phyloP scores from a whole-genome alignment of 805 yeast genomes.

The Candida multigemmis region DNA sequence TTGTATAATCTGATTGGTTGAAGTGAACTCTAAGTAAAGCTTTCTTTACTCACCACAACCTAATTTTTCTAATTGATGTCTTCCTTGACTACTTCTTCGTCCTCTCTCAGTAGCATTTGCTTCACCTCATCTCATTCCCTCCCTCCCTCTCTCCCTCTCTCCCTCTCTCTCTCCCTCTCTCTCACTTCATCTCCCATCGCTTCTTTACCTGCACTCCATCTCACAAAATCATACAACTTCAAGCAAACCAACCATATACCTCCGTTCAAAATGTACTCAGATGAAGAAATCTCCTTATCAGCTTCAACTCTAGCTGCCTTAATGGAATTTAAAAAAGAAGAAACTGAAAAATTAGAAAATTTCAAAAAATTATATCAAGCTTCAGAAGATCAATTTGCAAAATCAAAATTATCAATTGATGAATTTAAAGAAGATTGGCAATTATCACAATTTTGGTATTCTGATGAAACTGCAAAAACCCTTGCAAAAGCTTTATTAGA shows the following conservation, averaged over 20 bases:
- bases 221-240: too few species aligned
- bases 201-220: too few species aligned
- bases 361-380: slow-evolving; percentile 44
- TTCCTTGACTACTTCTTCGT: not conserved
- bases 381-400: slow-evolving; percentile 50
- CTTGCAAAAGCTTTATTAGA: slow-evolving; percentile 66
- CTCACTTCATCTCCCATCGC: too few species aligned
- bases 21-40: too few species aligned
- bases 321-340: slow-evolving; percentile 60
- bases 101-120: not conserved
- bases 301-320: slow-evolving; percentile 45
- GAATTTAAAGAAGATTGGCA: slow-evolving; percentile 90
- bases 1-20: too few species aligned
- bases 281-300: slow-evolving; percentile 37
- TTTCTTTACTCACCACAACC: too few species aligned
- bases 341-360: slow-evolving; percentile 43
- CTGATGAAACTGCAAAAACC: slow-evolving; percentile 59
- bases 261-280: slow-evolving; percentile 30
- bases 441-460: slow-evolving; percentile 86
- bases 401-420: slow-evolving; percentile 45
- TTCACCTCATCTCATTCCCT: too few species aligned
- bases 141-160: too few species aligned
- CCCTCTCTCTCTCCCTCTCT: too few species aligned
- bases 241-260: too few species aligned
- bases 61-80: not conserved